Conservation (phyloP, 805 yeast species). For the Wickerhamiella shivajii region DNA sequence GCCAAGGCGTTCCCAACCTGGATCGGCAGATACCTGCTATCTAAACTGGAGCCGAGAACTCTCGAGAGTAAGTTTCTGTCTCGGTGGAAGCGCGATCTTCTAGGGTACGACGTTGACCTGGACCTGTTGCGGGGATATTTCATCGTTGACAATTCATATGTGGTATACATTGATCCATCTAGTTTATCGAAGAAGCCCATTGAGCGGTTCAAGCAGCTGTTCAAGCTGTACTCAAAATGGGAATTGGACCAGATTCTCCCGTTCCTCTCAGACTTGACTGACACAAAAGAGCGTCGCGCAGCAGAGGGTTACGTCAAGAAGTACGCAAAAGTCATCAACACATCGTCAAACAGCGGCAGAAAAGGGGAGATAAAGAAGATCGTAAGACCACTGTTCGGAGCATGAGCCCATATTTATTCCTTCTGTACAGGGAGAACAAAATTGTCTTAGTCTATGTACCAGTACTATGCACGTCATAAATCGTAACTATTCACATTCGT, state of each 20-base stretch:
- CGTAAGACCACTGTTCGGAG: background rate
- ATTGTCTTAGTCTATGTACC: background rate
- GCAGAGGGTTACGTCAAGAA: constrained; percentile 5
- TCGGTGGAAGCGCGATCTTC: constrained; percentile 28
- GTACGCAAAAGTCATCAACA: constrained; percentile 6
- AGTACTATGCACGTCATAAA: background rate
- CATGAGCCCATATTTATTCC: background rate
- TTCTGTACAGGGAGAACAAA: background rate
- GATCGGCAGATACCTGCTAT: constrained; percentile 47
- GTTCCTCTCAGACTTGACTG: constrained; percentile 40
- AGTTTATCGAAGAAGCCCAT: constrained; percentile 36
- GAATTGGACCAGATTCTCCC: constrained; percentile 47
- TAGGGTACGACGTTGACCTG: constrained; percentile 46
- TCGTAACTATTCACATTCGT: background rate
- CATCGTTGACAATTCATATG: constrained; percentile 32
- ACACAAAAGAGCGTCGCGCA: background rate
- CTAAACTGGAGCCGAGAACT: constrained; percentile 24
- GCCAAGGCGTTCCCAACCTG: constrained; percentile 36
- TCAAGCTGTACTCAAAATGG: constrained; percentile 46
- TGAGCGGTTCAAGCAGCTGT: constrained; percentile 37
- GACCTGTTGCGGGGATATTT: constrained; percentile 40
- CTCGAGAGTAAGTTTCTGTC: constrained; percentile 30
- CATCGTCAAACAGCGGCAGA: too few species aligned
- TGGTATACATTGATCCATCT: constrained; percentile 40
- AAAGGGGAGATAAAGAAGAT: background rate